These are phyloP conservation scores for Stellera chamaejasme DNA, from an alignment of 345 rosid genomes.

Conservation along the genomic window DNA sequence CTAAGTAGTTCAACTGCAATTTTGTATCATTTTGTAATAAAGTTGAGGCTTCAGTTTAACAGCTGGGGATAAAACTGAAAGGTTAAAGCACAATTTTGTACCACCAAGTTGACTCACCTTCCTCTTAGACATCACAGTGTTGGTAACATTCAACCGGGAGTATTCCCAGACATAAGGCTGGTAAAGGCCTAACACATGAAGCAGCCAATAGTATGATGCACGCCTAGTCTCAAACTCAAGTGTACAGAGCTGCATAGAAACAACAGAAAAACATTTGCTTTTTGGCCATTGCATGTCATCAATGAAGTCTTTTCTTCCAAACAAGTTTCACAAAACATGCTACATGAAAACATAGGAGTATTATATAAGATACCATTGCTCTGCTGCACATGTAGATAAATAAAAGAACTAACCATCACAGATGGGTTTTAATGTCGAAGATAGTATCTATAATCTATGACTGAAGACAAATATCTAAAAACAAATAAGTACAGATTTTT, in stretches of 20 bases:
- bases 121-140: slow-evolving; percentile 96
- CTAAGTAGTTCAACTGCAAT: slow-evolving; percentile 73
- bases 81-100: slow-evolving; percentile 8
- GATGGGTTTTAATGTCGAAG: no score
- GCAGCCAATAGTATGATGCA: slow-evolving; percentile 93
- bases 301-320: slow-evolving; percentile 25
- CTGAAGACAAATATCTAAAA: no score
- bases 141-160: slow-evolving; percentile 84
- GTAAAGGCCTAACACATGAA: slow-evolving; percentile 72
- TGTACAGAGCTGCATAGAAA: slow-evolving; percentile 46
- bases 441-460: no score
- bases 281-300: slow-evolving; percentile 20
- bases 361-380: no score
- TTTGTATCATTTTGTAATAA: slow-evolving; percentile 6
- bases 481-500: no score
- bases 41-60: slow-evolving; percentile 1
- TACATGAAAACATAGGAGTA: no score
- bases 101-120: slow-evolving; percentile 40
- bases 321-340: no score
- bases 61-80: slow-evolving; percentile 8
- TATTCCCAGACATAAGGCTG: slow-evolving; percentile 99
- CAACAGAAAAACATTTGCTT: slow-evolving; percentile 64
- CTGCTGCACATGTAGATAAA: no score
- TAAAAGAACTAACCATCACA: no score
- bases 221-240: slow-evolving; percentile 82